Conservation (phyloP, 768 basidiomycete genomes). For the Amanita exitialis region DNA sequence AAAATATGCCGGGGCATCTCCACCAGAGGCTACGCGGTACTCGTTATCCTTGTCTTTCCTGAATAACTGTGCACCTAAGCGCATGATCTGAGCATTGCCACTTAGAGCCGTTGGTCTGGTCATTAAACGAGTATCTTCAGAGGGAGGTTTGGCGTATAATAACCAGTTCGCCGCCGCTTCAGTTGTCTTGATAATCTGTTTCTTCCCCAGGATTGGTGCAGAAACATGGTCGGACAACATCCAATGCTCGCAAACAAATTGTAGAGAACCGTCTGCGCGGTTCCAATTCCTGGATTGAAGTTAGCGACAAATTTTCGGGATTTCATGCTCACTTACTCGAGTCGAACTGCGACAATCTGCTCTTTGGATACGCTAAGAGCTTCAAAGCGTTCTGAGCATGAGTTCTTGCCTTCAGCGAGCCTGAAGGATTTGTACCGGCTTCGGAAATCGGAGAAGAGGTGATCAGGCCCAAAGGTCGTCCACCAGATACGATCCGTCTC, state of each 20-base stretch:
- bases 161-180: slow-evolving; percentile 1
- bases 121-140: not conserved
- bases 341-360: not conserved
- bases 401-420: not conserved
- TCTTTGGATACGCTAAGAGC: not conserved
- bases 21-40: not conserved
- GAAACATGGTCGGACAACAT: not conserved
- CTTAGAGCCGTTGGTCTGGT: slow-evolving; percentile 4
- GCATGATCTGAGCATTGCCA: slow-evolving; percentile 1
- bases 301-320: not conserved
- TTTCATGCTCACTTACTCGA: not conserved
- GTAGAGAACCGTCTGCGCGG: not conserved
- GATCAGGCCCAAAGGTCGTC: slow-evolving; percentile 14
- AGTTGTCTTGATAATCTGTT: not conserved
- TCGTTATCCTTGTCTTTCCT: not conserved
- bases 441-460: slow-evolving; percentile 14
- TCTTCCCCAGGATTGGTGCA: not conserved
- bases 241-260: not conserved
- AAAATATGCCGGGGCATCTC: not conserved
- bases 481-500: slow-evolving; percentile 21
- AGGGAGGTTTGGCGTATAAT: not conserved
- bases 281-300: slow-evolving; percentile 1
- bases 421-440: not conserved
- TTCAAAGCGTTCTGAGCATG: not conserved
- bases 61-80: slow-evolving; percentile 8